Percentiles rank a stretch among this genome's conserved stretches.
These are phyloP conservation scores for Posidonia australis DNA, from an alignment of 106 monocot genomes.

Conservation along the genomic window DNA sequence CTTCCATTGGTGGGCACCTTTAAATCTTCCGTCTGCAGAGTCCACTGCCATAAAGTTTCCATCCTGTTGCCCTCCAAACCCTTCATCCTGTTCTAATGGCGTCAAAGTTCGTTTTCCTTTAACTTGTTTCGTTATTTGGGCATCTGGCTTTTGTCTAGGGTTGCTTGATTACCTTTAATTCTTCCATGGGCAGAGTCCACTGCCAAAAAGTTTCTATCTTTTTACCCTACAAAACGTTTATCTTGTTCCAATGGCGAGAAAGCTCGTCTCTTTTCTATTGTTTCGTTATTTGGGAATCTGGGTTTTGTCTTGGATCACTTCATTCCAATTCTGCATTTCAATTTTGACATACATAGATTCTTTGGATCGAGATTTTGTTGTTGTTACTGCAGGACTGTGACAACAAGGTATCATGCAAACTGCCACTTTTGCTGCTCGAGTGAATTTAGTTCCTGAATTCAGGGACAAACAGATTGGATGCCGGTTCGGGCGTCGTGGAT, in stretches of 20 bases:
- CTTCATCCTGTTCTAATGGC: background rate
- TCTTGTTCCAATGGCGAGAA: background rate
- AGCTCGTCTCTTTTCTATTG: background rate
- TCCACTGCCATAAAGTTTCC: background rate
- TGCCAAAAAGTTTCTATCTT: background rate
- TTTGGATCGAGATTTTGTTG: background rate
- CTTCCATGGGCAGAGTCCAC: background rate
- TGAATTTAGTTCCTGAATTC: slow-evolving; percentile 6
- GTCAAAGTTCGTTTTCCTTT: slow-evolving; percentile 5
- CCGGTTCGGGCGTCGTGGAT: background rate
- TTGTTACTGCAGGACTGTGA: background rate
- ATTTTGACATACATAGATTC: background rate
- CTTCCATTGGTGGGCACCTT: background rate
- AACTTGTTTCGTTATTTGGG: too few species aligned
- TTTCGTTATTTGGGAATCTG: background rate
- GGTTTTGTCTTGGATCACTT: background rate
- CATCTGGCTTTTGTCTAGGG: too few species aligned
- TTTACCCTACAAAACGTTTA: background rate
- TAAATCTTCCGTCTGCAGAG: background rate
- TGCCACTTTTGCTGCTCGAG: background rate
- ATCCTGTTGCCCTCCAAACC: background rate
- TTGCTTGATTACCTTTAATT: background rate
- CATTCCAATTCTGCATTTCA: background rate
- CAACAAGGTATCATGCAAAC: slow-evolving; percentile 12
- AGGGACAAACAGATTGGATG: background rate